These are phyloP conservation scores for Bruguiera sexangula DNA, from an alignment of 345 rosid species.

Conservation along the genomic window DNA sequence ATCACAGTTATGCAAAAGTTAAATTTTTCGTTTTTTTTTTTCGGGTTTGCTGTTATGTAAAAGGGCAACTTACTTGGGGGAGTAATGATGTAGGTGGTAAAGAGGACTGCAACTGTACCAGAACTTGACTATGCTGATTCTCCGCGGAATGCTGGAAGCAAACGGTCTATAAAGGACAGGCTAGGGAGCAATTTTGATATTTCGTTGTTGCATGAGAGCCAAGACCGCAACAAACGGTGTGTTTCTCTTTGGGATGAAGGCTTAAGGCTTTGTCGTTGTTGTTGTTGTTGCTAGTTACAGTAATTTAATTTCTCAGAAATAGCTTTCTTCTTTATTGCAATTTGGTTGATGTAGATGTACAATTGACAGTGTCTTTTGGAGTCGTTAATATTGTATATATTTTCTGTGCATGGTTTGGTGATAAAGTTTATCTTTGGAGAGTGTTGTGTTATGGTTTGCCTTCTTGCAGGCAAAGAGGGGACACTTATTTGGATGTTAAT, in stretches of 20 bases:
- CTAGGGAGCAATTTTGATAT: conserved; percentile 53
- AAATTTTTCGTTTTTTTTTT: neutral
- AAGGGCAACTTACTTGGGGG: neutral
- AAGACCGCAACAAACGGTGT: conserved; percentile 56
- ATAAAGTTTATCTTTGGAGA: neutral
- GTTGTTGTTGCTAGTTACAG: neutral
- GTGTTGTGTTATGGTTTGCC: conserved; percentile 11
- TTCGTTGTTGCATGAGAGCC: conserved; percentile 34
- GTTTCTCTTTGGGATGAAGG: neutral
- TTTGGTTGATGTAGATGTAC: no score
- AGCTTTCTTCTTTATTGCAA: no score
- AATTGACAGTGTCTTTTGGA: neutral
- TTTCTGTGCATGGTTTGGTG: neutral
- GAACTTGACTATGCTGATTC: conserved; percentile 35
- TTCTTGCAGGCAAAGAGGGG: conserved; percentile 69
- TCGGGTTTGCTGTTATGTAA: neutral
- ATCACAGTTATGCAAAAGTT: neutral
- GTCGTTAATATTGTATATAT: neutral
- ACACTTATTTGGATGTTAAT: conserved; percentile 32
- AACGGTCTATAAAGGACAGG: conserved; percentile 84
- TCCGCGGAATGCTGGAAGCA: conserved; percentile 45
- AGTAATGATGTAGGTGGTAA: conserved; percentile 65
- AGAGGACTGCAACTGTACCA: conserved; percentile 48
- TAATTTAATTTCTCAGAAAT: no score
- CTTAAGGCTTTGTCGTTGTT: neutral